phyloP scores from a whole-genome alignment of 306 rosid genomes.

The Lotus japonicus region DNA sequence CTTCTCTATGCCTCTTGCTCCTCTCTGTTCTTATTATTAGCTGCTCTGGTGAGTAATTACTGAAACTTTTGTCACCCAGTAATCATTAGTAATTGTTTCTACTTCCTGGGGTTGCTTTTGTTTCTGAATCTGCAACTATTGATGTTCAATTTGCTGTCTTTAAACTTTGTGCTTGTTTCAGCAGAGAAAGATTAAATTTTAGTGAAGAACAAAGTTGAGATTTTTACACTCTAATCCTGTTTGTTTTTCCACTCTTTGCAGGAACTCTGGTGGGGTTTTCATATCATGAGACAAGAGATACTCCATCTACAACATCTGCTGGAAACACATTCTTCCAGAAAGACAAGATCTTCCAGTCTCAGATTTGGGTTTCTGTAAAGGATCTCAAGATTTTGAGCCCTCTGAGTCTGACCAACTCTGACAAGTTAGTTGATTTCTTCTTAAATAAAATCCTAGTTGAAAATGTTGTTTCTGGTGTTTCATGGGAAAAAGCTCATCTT shows the following conservation, averaged over 20 bases:
- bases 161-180: not conserved
- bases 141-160: not conserved
- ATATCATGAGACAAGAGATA: constrained; percentile 21
- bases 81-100: no score
- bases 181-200: no score
- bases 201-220: not conserved
- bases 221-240: not conserved
- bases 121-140: constrained; percentile 18
- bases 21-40: constrained; percentile 42
- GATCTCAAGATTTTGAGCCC: constrained; percentile 32
- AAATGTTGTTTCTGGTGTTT: constrained; percentile 5
- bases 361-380: constrained; percentile 31
- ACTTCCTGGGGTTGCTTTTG: no score
- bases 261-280: constrained; percentile 44
- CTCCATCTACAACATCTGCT: no score
- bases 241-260: constrained; percentile 5
- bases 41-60: constrained; percentile 51
- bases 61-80: not conserved
- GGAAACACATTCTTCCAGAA: constrained; percentile 30
- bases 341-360: constrained; percentile 36
- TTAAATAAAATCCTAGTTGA: constrained; percentile 32
- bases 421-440: constrained; percentile 47
- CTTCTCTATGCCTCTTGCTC: constrained; percentile 42
- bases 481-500: constrained; percentile 37
- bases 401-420: no score